phyloP scores from a whole-genome alignment of 2,329 filamentous ascomycete species.

The Aspergillus udagawae region DNA sequence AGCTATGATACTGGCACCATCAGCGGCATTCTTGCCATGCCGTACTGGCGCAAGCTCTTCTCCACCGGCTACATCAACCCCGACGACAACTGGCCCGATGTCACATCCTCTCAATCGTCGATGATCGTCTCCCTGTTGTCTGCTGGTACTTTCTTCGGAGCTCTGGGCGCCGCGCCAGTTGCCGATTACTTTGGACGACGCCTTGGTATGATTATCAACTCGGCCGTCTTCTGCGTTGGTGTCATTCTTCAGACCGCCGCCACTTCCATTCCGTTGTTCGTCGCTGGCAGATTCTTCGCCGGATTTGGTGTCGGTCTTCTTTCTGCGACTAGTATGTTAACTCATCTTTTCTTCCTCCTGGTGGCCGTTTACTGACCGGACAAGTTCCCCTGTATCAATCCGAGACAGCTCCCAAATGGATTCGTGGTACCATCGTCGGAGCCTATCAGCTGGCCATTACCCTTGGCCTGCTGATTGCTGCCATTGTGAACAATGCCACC shows the following conservation, averaged over 20 bases:
- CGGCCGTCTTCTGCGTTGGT: slow-evolving; percentile 32
- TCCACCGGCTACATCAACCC: slow-evolving; percentile 34
- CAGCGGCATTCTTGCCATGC: slow-evolving; percentile 49
- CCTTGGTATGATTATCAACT: slow-evolving; percentile 38
- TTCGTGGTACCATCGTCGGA: slow-evolving; percentile 71
- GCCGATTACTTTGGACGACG: slow-evolving; percentile 40
- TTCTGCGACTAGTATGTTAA: slow-evolving; percentile 65
- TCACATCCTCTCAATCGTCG: slow-evolving; percentile 53
- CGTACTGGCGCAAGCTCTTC: slow-evolving; percentile 37
- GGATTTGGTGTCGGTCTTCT: slow-evolving; percentile 68
- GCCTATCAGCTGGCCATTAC: slow-evolving; percentile 81
- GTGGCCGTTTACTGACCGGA: slow-evolving; percentile 6
- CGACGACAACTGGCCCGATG: slow-evolving; percentile 38
- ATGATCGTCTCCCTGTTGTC: slow-evolving; percentile 71
- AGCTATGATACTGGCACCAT: slow-evolving; percentile 54
- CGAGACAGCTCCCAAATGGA: slow-evolving; percentile 67
- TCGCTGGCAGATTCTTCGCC: slow-evolving; percentile 49
- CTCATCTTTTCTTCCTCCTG: neutral
- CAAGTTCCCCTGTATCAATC: slow-evolving; percentile 66
- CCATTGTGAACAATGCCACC: slow-evolving; percentile 68
- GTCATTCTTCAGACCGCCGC: slow-evolving; percentile 31
- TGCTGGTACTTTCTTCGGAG: slow-evolving; percentile 69
- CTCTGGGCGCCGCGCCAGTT: slow-evolving; percentile 63
- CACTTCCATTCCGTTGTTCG: slow-evolving; percentile 31
- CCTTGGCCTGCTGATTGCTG: slow-evolving; percentile 68